Evolutionary conservation across 371 early-diverging fungal genomes (phyloP), one percentile per base, ranked within the genome.

Genomic region (Zancudomyces culisetae): DNA sequence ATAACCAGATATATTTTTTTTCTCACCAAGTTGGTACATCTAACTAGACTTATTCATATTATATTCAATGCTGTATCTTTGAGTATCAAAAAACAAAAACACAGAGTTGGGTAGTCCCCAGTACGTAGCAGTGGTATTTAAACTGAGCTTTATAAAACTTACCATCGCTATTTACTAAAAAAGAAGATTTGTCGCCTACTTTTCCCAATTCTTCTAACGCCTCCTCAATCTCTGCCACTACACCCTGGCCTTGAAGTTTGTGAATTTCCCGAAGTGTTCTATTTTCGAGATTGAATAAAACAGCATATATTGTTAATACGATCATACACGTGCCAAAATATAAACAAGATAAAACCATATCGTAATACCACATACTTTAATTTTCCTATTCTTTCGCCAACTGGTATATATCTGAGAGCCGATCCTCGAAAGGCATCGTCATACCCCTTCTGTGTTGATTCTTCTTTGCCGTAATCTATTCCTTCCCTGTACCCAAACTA

Each of bases 391-490:
- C n/a, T 15, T 27, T 48, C 48, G 48, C 48, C 48, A n/a, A 48
- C 10, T n/a, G 18, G 15, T 27, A 48, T 27, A 29, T n/a, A 48
- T 13, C n/a, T n/a, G 27, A n/a, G 18, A 2, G 26, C 29, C 4
- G 27, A 24, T n/a, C n/a, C 4, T 23, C 20, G n/a, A n/a, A 48
- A 48, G 18, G 27, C 48, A 4, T 26, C 27, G 29, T 48, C 48
- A 48, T 23, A 48, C 22, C 48, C 48, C 4, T 20, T 10, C 27
- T 48, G 48, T 2, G 29, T 19, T 13, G 48, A 23, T 13, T 27
- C 29, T n/a, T 48, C 27, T 27, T 48, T 48, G 15, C 48, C 48
- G n/a, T 27, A 23, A 27, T 48, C 48, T n/a, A 48, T n/a, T 3
- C 48, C 48, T 10, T 48, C 48, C 27, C 48, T 19, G 27, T 23